A percentile compares a stretch with the other conserved stretches of the same genome.
Evolutionary conservation across 176 grass and related monocot genomes (phyloP).

Genomic region (Aegilops bicornis): DNA sequence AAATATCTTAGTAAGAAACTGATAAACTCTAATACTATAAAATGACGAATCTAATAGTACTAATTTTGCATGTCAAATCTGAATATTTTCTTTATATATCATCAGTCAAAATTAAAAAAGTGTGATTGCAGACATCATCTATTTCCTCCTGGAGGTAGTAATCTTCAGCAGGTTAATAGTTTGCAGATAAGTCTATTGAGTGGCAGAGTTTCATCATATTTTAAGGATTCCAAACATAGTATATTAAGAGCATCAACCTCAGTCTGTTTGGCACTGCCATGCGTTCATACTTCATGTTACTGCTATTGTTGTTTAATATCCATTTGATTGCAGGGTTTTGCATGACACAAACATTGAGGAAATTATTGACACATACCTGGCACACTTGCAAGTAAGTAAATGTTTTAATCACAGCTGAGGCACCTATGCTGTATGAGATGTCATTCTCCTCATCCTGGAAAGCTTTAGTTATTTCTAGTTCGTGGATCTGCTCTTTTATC

Average conservation of each 20-base stretch:
- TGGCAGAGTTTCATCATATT: background rate
- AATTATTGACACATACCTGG: constrained; percentile 84
- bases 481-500: background rate
- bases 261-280: background rate
- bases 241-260: background rate
- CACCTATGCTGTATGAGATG: background rate
- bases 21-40: background rate
- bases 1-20: background rate
- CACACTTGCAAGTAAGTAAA: constrained; percentile 88
- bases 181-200: background rate
- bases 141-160: background rate
- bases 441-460: background rate
- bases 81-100: background rate
- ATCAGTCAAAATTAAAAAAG: too few species aligned
- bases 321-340: constrained; percentile 42
- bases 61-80: background rate
- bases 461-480: background rate
- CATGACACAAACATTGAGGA: constrained; percentile 78
- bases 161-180: background rate
- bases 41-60: background rate
- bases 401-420: constrained; percentile 11
- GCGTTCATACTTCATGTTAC: background rate
- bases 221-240: background rate
- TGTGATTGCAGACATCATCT: too few species aligned
- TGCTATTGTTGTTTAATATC: constrained; percentile 3